Percentiles rank a stretch among this genome's conserved stretches.
phyloP scores from a whole-genome alignment of 78 protist genomes.

The Cavenderia fasciculata region DNA sequence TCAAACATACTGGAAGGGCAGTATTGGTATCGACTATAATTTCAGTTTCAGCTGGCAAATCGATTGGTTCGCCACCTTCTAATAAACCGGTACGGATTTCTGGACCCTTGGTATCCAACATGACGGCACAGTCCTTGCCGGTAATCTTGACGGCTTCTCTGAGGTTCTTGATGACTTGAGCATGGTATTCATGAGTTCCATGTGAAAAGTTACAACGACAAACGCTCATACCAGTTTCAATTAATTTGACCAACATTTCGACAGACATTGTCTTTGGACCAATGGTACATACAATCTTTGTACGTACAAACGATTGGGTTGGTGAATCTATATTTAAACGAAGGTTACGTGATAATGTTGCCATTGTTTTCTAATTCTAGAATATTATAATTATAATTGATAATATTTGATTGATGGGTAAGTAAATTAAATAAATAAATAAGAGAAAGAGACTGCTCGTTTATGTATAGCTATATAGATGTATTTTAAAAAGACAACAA shows the following conservation, averaged over 20 bases:
- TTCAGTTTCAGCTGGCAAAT: conserved; percentile 73
- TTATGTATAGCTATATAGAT: too few relatives aligned
- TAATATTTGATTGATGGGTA: too few relatives aligned
- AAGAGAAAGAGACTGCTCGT: too few relatives aligned
- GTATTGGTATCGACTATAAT: conserved; percentile 74
- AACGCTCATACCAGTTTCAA: conserved; percentile 87
- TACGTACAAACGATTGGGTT: conserved; percentile 40
- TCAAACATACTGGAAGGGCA: conserved; percentile 28
- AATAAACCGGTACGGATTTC: conserved; percentile 87
- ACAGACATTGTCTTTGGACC: conserved; percentile 94
- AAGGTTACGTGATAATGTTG: conserved; percentile 76
- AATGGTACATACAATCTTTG: conserved; percentile 90
- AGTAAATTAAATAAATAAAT: too few relatives aligned
- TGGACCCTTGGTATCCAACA: conserved; percentile 92
- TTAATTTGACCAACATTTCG: conserved; percentile 79
- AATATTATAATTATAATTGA: too few relatives aligned
- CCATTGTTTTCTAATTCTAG: too few relatives aligned
- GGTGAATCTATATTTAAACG: conserved; percentile 67
- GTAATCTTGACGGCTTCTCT: conserved; percentile 78
- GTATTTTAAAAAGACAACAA: too few relatives aligned
- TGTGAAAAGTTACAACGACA: conserved; percentile 93
- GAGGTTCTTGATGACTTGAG: conserved; percentile 84
- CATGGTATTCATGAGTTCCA: conserved; percentile 94
- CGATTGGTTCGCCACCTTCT: conserved; percentile 54
- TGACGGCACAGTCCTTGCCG: conserved; percentile 75